These are phyloP conservation scores for Tolypocladium guangdongense DNA, from an alignment of 2,329 filamentous ascomycete species.

Conservation along the genomic window DNA sequence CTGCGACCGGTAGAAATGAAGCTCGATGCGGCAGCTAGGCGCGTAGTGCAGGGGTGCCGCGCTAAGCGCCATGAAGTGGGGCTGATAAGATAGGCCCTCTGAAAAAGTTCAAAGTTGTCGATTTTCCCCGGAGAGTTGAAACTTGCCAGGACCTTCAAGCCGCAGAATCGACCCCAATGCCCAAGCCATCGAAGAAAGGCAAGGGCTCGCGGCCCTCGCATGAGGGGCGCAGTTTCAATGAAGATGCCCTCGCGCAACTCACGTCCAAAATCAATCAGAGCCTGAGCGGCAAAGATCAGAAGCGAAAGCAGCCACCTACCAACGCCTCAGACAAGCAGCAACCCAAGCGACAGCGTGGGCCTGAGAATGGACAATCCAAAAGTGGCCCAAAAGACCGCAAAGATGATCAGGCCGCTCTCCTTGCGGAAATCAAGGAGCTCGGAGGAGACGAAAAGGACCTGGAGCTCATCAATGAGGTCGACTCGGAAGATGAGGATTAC, in stretches of 20 bases:
- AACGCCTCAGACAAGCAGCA: constrained; percentile 20
- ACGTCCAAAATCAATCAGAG: constrained; percentile 47
- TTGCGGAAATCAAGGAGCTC: constrained; percentile 54
- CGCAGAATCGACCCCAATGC: constrained; percentile 11
- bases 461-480: constrained; percentile 44
- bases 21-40: background rate
- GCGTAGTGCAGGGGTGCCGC: background rate
- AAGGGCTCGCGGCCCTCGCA: constrained; percentile 16
- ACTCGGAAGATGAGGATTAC: constrained; percentile 28
- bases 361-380: constrained; percentile 12
- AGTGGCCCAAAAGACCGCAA: constrained; percentile 6
- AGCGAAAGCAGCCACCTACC: constrained; percentile 32
- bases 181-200: constrained; percentile 27
- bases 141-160: background rate
- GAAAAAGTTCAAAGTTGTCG: constrained; percentile 6
- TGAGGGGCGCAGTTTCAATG: constrained; percentile 28
- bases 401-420: constrained; percentile 29
- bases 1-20: background rate
- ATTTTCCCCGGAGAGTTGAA: constrained; percentile 1
- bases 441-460: constrained; percentile 56
- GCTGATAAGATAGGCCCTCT: constrained; percentile 8
- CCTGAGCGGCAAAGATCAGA: constrained; percentile 30
- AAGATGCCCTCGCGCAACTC: constrained; percentile 38
- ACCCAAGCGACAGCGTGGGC: constrained; percentile 26
- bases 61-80: constrained; percentile 2